Percentiles rank a stretch among this genome's conserved stretches.
Conservation (phyloP, 1,139 yeast genomes). For the Taphrina wiesneri region DNA sequence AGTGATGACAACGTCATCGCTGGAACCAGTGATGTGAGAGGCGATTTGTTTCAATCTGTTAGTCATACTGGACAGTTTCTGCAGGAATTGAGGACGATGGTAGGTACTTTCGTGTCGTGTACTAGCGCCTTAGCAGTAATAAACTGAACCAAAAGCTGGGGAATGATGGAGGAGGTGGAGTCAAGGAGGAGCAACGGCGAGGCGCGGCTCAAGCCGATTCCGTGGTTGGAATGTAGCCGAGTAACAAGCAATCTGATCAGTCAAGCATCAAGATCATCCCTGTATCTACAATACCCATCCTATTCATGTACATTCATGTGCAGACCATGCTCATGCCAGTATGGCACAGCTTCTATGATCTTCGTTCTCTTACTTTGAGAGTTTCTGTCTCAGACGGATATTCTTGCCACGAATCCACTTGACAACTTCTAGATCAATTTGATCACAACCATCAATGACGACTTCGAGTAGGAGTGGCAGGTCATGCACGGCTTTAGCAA, state of each 20-base stretch:
- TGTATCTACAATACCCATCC: no score
- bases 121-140: no score
- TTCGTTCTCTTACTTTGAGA: no score
- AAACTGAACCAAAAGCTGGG: background rate
- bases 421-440: constrained; percentile 1
- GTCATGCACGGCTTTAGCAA: background rate
- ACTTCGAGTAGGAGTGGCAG: background rate
- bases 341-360: background rate
- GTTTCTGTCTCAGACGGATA: background rate
- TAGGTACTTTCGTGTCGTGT: no score
- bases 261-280: background rate
- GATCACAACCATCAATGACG: constrained; percentile 8
- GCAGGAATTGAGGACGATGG: no score
- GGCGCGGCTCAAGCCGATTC: constrained; percentile 5
- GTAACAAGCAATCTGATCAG: background rate
- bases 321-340: background rate
- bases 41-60: constrained; percentile 33
- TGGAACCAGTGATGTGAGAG: constrained; percentile 46
- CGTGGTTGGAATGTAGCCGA: background rate
- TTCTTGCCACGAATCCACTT: background rate
- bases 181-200: background rate
- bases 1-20: constrained; percentile 79
- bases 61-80: constrained; percentile 14
- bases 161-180: background rate
- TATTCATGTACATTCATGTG: background rate